phyloP scores from a whole-genome alignment of 345 rosid genomes.

The Cardamine resedifolia region DNA sequence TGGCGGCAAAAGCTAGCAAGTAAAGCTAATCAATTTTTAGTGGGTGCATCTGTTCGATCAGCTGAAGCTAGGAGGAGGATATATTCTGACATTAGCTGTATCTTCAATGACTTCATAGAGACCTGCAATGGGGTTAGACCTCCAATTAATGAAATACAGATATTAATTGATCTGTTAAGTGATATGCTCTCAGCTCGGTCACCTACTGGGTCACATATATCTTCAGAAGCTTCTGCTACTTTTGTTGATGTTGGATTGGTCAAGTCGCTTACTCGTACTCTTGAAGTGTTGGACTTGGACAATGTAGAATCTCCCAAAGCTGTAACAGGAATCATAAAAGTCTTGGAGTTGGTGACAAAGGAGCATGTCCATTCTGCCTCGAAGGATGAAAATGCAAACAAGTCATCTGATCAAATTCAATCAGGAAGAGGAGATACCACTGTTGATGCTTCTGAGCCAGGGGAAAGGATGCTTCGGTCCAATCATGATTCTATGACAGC shows the following conservation, averaged over 20 bases:
- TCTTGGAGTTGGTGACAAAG: slow-evolving; percentile 89
- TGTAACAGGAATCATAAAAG: slow-evolving; percentile 77
- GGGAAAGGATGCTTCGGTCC: slow-evolving; percentile 56
- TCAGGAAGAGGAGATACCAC: slow-evolving; percentile 53
- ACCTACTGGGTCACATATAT: slow-evolving; percentile 76
- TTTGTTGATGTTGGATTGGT: slow-evolving; percentile 88
- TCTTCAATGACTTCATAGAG: slow-evolving; percentile 67
- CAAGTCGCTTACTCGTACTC: slow-evolving; percentile 68
- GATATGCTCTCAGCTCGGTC: slow-evolving; percentile 83
- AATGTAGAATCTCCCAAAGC: slow-evolving; percentile 82
- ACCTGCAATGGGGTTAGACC: slow-evolving; percentile 56
- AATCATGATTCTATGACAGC: slow-evolving; percentile 57
- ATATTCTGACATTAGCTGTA: slow-evolving; percentile 63
- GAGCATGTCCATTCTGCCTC: slow-evolving; percentile 73
- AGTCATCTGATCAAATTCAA: slow-evolving; percentile 50
- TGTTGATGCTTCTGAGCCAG: slow-evolving; percentile 56
- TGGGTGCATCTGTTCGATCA: slow-evolving; percentile 89
- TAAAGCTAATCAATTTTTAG: slow-evolving; percentile 81
- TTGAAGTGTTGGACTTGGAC: slow-evolving; percentile 89
- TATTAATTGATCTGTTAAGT: slow-evolving; percentile 74
- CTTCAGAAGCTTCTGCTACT: slow-evolving; percentile 87
- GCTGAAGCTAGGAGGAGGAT: slow-evolving; percentile 86
- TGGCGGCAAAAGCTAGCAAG: slow-evolving; percentile 88
- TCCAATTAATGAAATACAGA: slow-evolving; percentile 64
- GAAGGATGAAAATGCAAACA: slow-evolving; percentile 65